Base-by-base conservation (phyloP, 2,329 filamentous ascomycete genomes). In the Pseudogymnoascus sp. region DNA sequence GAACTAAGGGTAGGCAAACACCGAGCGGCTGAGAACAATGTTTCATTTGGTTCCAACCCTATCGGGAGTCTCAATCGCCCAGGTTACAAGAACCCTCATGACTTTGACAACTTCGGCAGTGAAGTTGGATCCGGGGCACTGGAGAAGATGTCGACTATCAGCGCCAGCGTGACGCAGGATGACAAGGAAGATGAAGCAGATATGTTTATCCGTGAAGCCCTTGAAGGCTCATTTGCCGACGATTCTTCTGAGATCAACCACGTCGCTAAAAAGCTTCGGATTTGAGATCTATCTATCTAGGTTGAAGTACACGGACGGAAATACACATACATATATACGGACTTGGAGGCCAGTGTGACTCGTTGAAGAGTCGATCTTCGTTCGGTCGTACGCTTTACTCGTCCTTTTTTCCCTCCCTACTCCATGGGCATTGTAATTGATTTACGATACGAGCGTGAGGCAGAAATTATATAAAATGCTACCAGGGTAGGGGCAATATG, bases 121-220 rank as follows among this genome's bases (percentile, higher is more conserved):
- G 49, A 55, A 19, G 49, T 29, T 10, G 49, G 49, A 21, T 39
- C 58, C 8, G 35, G 38, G 21, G 33, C 19, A 2, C 33, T 60
- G 35, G 38, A 60, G 33, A 60, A 39, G 58, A 60, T 60, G 58
- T 60, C 58, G n/a, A 41, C 26, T 38, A 41, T 60, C n/a, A 60
- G 58, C 35, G 58, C 33, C 7, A 41, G 58, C 58, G 58, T 39
- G 10, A 26, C 26, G 12, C 21, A 39, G 11, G 21, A 60, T 26
- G 58, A 41, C 58, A 31, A 39, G 14, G 58, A 60, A 26, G 58
- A 60, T 39, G 58, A 60, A 31, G 49, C 49, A 21, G 49, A 55
- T 11, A 12, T 14, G 29, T 55, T 55, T 55, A 35, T 55, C 49
- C 49, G 49, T 19, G 49, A 55, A 12, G 49, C 49, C 19, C 23